Conservation (phyloP, 164 flowering plant genomes). For the Platanus orientalis region DNA sequence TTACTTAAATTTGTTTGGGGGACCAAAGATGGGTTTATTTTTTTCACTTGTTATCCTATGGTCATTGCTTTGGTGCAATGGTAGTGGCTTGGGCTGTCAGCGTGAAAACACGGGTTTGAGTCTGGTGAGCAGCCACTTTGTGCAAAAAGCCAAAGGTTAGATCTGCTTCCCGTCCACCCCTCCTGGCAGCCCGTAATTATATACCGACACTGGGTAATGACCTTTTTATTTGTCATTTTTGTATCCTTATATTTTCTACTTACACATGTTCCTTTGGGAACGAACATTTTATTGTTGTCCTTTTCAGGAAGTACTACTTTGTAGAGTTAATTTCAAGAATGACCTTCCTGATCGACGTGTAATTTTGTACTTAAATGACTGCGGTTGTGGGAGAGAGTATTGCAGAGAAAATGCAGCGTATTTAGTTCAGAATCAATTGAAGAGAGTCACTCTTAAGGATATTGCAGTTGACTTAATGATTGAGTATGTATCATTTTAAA, state of each 20-base stretch:
- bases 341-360: constrained; percentile 62
- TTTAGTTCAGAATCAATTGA: constrained; percentile 52
- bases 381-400: constrained; percentile 60
- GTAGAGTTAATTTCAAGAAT: constrained; percentile 59
- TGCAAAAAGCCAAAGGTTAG: no score
- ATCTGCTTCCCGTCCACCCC: no score
- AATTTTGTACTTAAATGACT: constrained; percentile 63
- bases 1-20: no score
- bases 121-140: no score
- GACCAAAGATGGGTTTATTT: no score
- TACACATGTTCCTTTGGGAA: not conserved
- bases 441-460: constrained; percentile 59
- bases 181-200: no score
- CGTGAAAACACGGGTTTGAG: no score
- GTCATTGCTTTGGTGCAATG: no score
- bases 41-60: no score
- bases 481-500: constrained; percentile 46
- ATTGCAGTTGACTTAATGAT: constrained; percentile 52
- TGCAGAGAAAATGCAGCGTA: constrained; percentile 79
- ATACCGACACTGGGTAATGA: no score
- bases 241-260: not conserved
- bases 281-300: not conserved
- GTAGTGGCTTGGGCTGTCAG: no score
- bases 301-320: constrained; percentile 79
- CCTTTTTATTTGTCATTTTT: no score